Percentiles rank a stretch among this genome's conserved stretches.
These are phyloP conservation scores for Cercospora brassicicola DNA, from an alignment of 2,329 filamentous ascomycete species.

Conservation along the genomic window DNA sequence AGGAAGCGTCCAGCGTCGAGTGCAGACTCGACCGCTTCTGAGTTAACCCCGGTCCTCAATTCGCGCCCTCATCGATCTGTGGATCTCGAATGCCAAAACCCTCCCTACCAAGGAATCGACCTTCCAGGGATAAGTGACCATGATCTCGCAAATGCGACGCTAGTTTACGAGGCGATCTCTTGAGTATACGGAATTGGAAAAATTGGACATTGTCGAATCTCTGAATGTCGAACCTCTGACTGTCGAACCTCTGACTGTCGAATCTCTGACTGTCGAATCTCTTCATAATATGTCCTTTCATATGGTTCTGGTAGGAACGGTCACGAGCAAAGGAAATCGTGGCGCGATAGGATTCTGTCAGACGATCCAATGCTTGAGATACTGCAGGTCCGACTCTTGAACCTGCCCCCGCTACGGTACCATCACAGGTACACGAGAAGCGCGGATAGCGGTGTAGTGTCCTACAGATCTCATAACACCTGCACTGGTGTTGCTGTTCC, in stretches of 20 bases:
- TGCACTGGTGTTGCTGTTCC: not conserved
- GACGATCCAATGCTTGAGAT: not conserved
- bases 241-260: not conserved
- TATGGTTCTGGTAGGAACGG: not conserved
- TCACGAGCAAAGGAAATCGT: not conserved
- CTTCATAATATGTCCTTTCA: not conserved
- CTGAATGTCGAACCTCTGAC: not conserved
- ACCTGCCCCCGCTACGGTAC: not conserved
- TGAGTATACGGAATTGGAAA: not conserved
- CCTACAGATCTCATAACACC: not conserved
- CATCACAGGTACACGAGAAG: not conserved
- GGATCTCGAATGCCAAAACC: not conserved
- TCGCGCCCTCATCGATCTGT: not conserved
- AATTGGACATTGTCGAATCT: not conserved
- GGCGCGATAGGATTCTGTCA: not conserved
- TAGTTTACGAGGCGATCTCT: not conserved
- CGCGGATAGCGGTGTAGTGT: slow-evolving; percentile 7
- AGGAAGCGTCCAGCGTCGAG: not conserved
- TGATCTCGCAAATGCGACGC: not conserved
- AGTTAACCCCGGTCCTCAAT: not conserved
- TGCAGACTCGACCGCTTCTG: not conserved
- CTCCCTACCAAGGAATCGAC: not conserved
- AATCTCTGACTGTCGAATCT: not conserved
- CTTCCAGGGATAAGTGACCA: not conserved
- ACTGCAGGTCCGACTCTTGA: not conserved